Evolutionary conservation across 1,284 basidiomycete species (phyloP).

Genomic region (Farysia itapuensis): DNA sequence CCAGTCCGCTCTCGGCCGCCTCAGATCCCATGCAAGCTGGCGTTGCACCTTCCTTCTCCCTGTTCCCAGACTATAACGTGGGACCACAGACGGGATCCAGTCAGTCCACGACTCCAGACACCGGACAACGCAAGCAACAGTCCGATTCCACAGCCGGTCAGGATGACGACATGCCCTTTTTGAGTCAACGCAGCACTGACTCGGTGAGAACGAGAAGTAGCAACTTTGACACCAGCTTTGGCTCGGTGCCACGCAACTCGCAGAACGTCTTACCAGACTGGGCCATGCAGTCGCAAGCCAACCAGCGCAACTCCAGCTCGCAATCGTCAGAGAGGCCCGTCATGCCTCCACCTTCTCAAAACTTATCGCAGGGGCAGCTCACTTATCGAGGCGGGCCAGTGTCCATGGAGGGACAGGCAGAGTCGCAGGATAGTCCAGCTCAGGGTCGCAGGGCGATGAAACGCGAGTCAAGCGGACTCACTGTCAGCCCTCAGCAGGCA

Average conservation of each 20-base stretch:
- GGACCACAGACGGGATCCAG: slow-evolving; percentile 7
- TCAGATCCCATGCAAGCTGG: slow-evolving; percentile 34
- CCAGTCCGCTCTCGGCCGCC: slow-evolving; percentile 18
- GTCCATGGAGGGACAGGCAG: slow-evolving; percentile 21
- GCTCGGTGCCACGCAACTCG: slow-evolving; percentile 25
- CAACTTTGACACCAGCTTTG: slow-evolving; percentile 30
- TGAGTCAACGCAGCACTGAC: slow-evolving; percentile 11
- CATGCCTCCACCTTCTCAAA: slow-evolving; percentile 20
- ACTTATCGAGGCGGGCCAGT: slow-evolving; percentile 26
- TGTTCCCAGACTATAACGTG: slow-evolving; percentile 29
- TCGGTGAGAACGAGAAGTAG: slow-evolving; percentile 33
- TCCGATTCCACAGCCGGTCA: neutral
- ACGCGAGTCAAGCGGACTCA: slow-evolving; percentile 47
- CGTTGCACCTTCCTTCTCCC: slow-evolving; percentile 24
- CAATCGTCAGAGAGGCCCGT: slow-evolving; percentile 7
- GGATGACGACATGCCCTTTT: slow-evolving; percentile 11
- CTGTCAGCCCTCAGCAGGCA: slow-evolving; percentile 49
- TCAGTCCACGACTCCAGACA: slow-evolving; percentile 2
- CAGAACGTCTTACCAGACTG: slow-evolving; percentile 30
- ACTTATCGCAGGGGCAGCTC: slow-evolving; percentile 28
- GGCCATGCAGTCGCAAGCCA: slow-evolving; percentile 30
- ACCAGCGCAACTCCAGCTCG: slow-evolving; percentile 2
- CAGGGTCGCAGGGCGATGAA: slow-evolving; percentile 21
- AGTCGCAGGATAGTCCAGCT: slow-evolving; percentile 5
- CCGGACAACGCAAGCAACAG: neutral